Evolutionary conservation across 106 monocot species (phyloP).

Genomic region (Dioscorea alata): DNA sequence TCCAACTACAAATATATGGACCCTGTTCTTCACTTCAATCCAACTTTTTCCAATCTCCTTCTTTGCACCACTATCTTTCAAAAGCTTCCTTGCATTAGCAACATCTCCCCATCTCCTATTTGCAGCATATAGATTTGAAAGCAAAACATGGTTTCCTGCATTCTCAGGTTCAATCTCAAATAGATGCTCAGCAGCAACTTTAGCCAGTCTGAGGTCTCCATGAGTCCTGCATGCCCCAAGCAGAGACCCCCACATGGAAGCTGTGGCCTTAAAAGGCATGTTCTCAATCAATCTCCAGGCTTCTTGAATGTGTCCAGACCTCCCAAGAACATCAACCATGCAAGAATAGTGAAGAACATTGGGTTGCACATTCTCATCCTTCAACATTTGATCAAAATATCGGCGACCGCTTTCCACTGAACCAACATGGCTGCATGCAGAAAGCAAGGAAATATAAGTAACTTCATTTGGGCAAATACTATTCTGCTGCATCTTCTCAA

Average conservation of each 20-base stretch:
- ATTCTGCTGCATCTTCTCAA: constrained; percentile 56
- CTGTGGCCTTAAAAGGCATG: constrained; percentile 47
- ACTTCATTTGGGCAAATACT: constrained; percentile 43
- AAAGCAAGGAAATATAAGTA: constrained; percentile 55
- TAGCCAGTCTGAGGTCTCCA: constrained; percentile 37
- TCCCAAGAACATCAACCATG: constrained; percentile 69
- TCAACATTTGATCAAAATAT: constrained; percentile 38
- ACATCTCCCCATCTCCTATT: constrained; percentile 49
- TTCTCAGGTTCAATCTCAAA: constrained; percentile 67
- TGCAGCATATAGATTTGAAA: constrained; percentile 57
- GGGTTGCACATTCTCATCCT: constrained; percentile 28
- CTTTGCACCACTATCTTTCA: constrained; percentile 53
- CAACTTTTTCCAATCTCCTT: constrained; percentile 58
- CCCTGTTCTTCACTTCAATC: constrained; percentile 47
- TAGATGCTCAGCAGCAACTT: constrained; percentile 39
- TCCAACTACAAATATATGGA: constrained; percentile 49
- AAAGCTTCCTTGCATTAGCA: constrained; percentile 34
- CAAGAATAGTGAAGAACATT: constrained; percentile 71
- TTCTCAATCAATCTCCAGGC: constrained; percentile 39
- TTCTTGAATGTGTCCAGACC: constrained; percentile 45
- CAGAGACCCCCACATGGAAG: constrained; percentile 63
- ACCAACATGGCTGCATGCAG: constrained; percentile 52
- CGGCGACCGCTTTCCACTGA: constrained; percentile 36
- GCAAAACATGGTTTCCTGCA: constrained; percentile 60
- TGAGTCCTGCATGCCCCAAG: constrained; percentile 53